A percentile compares a stretch with the other conserved stretches of the same genome.
Conservation (phyloP, 1,284 basidiomycete species). For the Ganoderma sinense region DNA sequence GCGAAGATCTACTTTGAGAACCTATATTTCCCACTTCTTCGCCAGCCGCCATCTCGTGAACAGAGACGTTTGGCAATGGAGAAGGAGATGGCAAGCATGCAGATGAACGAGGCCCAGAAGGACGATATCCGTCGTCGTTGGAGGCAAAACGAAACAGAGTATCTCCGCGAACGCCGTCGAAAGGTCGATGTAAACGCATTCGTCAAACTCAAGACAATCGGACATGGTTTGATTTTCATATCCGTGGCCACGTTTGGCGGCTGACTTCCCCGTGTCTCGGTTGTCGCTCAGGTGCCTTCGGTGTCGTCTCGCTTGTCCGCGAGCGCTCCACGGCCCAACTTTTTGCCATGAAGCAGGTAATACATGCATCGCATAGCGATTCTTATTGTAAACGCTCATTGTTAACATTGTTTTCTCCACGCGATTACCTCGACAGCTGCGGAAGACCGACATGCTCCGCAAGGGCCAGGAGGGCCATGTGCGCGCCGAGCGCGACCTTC, state of each 20-base stretch:
- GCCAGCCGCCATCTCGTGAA: conserved; percentile 86
- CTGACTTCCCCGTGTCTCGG: conserved; percentile 12
- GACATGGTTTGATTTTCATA: conserved; percentile 73
- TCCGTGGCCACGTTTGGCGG: conserved; percentile 22
- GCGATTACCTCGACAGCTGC: conserved; percentile 60
- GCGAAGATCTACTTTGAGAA: conserved; percentile 97
- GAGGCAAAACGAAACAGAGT: conserved; percentile 88
- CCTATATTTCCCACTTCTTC: conserved; percentile 90
- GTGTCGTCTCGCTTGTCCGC: conserved; percentile 92
- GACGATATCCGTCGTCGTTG: conserved; percentile 78
- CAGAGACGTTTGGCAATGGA: conserved; percentile 88
- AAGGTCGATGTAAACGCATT: conserved; percentile 90
- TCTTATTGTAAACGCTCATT: not conserved
- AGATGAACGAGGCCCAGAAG: conserved; percentile 76
- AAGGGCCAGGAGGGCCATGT: conserved; percentile 99
- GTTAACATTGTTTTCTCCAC: not conserved
- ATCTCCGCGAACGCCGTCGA: conserved; percentile 84
- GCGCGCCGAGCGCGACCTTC: conserved; percentile 88
- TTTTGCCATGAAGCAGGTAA: conserved; percentile 96
- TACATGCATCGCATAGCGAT: conserved; percentile 13
- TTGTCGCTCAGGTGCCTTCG: conserved; percentile 80
- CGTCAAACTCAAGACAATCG: conserved; percentile 92
- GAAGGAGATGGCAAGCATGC: conserved; percentile 81
- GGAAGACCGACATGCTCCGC: conserved; percentile 96
- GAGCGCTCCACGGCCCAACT: conserved; percentile 83